A percentile compares a stretch with the other conserved stretches of the same genome.
phyloP scores from a whole-genome alignment of 352 stramenopile genomes.

The Phytophthora citricola region DNA sequence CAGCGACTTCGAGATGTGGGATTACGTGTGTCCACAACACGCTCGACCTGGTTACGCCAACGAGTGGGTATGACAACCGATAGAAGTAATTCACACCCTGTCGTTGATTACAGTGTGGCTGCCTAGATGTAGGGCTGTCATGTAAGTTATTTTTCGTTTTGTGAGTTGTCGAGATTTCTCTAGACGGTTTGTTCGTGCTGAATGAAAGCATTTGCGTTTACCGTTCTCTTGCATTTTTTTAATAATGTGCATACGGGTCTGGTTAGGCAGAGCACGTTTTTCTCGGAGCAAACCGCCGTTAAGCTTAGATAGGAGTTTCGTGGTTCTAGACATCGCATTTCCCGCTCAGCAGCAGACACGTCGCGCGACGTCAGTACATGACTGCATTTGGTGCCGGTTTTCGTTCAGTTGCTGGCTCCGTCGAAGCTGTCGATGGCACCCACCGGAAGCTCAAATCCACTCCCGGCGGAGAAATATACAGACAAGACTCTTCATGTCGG shows the following conservation, averaged over 20 bases:
- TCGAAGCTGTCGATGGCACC: not conserved
- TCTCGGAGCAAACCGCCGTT: not conserved
- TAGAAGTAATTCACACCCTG: constrained; percentile 2
- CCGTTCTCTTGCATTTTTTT: no score
- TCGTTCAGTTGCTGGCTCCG: not conserved
- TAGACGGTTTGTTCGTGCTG: no score
- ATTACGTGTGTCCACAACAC: constrained; percentile 61
- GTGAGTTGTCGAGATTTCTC: constrained; percentile 2
- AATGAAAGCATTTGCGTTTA: no score
- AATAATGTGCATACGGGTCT: no score
- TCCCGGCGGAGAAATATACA: not conserved
- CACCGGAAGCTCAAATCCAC: not conserved
- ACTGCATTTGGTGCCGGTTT: not conserved
- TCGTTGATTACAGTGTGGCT: constrained; percentile 22
- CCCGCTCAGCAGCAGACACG: constrained; percentile 3
- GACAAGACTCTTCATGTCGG: not conserved
- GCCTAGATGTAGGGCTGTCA: constrained; percentile 12
- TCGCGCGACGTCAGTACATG: constrained; percentile 1
- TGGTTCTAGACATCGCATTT: not conserved
- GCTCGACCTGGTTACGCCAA: constrained; percentile 46
- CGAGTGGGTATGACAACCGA: constrained; percentile 51
- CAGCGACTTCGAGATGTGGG: constrained; percentile 62
- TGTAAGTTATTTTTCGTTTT: constrained; percentile 19
- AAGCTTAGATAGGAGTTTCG: not conserved
- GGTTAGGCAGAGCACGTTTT: no score